Evolutionary conservation across 2,329 filamentous ascomycete genomes (phyloP), one percentile per base, ranked within the genome.

Genomic region (Karstenula rhodostoma): DNA sequence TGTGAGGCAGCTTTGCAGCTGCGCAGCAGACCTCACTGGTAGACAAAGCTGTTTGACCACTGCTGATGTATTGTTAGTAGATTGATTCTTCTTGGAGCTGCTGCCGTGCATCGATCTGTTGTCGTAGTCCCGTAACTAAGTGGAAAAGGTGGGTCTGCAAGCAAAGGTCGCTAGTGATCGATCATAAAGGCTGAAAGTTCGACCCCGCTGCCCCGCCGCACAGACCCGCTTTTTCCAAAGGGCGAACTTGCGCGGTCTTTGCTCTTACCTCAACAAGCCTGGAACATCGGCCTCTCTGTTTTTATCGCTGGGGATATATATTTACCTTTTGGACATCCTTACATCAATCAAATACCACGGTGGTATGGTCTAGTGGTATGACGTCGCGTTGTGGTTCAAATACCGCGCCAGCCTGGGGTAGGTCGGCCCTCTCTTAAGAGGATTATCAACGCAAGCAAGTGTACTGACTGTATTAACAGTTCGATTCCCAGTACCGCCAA

Each of bases 341-440:
- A 17, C 64, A 68, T 70, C 62, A 66, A 69, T 44, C 58, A 66
- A 52, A 35, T 57, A 59, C 59, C 37, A 62, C 48, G 72, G 71
- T 73, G 73, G 71, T 73, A 68, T 75, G 73, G 69, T 73, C 73
- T 76, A 76, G 74, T 73, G 74, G 74, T 76, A 76, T 76, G 74
- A 76, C 74, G 73, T 76, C 74, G 72, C 74, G 74, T 76, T 76
- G 74, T 76, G 74, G 73, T 51, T 35, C 42, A 44, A 44, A 35
- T 23, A 51, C 71, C 74, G 74, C 72, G 74, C 73, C 71, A 76
- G 74, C 73, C 74, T 74, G 73, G 72, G 73, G 70, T 73, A 71
- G 67, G 71, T 72, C 69, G 63, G 63, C 61, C 63, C 63, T 62
- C 67, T 64, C 58, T 32, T 37, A 29, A 57, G 56, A 59, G 63